Evolutionary conservation across 306 rosid species (phyloP).

Genomic region (Vigna hirtella): DNA sequence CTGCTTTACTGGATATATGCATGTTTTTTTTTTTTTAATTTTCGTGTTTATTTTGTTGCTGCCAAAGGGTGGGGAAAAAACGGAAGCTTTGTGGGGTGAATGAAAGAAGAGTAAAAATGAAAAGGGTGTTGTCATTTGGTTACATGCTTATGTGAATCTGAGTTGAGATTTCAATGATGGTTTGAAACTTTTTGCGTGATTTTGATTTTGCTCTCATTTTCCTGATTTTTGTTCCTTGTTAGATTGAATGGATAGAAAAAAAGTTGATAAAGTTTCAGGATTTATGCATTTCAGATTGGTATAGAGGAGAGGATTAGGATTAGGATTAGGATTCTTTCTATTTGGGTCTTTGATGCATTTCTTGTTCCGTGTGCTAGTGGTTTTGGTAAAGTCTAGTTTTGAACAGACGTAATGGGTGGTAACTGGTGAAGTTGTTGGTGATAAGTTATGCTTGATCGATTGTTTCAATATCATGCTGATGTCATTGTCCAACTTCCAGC

Average conservation of each 20-base stretch:
- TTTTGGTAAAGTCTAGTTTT: slow-evolving; percentile 43
- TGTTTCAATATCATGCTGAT: slow-evolving; percentile 30
- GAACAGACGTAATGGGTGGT: slow-evolving; percentile 5
- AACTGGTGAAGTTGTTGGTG: slow-evolving; percentile 11
- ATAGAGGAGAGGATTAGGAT: neutral
- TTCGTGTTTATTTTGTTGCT: slow-evolving; percentile 44
- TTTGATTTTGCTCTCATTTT: slow-evolving; percentile 38
- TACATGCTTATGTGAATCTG: slow-evolving; percentile 17
- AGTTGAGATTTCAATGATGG: slow-evolving; percentile 18
- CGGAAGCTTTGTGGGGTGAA: slow-evolving; percentile 30
- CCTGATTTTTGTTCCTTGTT: neutral
- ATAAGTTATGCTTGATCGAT: slow-evolving; percentile 39
- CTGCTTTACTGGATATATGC: slow-evolving; percentile 33
- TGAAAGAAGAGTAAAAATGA: slow-evolving; percentile 32
- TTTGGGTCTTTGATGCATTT: slow-evolving; percentile 23
- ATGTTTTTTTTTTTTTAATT: slow-evolving; percentile 18
- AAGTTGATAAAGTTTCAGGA: slow-evolving; percentile 40
- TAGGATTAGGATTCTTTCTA: neutral
- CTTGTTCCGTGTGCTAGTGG: slow-evolving; percentile 15
- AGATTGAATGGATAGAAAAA: slow-evolving; percentile 9
- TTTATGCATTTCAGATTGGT: slow-evolving; percentile 34
- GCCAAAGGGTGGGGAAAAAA: slow-evolving; percentile 21
- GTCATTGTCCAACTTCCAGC: slow-evolving; percentile 25
- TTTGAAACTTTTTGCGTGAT: slow-evolving; percentile 33
- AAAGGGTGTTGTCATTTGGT: slow-evolving; percentile 12